Percentiles rank a stretch among this genome's conserved stretches.
These are phyloP conservation scores for Cercospora janseana DNA, from an alignment of 2,329 filamentous ascomycete genomes.

Conservation along the genomic window DNA sequence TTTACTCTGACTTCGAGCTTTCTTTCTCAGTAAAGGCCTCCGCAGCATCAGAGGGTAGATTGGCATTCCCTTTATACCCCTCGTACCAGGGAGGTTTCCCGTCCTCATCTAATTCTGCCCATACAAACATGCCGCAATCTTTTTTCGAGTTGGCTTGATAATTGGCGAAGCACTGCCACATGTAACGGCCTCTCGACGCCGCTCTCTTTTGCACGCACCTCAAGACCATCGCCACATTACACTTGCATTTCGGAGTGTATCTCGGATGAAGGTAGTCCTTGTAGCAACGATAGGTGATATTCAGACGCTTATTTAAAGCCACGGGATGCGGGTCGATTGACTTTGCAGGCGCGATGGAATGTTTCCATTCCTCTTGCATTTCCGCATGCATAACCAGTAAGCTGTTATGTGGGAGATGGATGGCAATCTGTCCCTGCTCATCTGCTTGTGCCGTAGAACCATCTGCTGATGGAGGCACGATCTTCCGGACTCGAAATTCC, in stretches of 20 bases:
- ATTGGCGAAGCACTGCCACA: constrained; percentile 88
- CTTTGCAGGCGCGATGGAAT: constrained; percentile 71
- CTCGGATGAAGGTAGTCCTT: constrained; percentile 72
- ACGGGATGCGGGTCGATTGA: constrained; percentile 83
- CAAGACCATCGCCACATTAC: constrained; percentile 66
- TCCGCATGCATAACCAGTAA: constrained; percentile 94
- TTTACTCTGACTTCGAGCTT: no score
- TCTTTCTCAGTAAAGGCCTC: no score
- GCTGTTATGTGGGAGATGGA: constrained; percentile 92
- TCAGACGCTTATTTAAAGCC: constrained; percentile 77
- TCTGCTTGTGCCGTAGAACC: constrained; percentile 50
- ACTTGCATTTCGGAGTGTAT: constrained; percentile 74
- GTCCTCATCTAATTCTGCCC: constrained; percentile 84
- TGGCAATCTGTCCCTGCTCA: constrained; percentile 79
- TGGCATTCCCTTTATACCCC: constrained; percentile 36
- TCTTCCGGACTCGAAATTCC: constrained; percentile 81
- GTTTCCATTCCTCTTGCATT: constrained; percentile 98
- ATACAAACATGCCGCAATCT: constrained; percentile 73
- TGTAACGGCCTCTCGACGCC: constrained; percentile 75
- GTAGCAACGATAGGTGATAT: constrained; percentile 91
- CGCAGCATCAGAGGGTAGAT: constrained; percentile 21
- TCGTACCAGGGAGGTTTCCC: constrained; percentile 68
- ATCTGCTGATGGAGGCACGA: constrained; percentile 56
- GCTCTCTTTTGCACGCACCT: constrained; percentile 76
- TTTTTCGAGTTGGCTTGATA: constrained; percentile 62